A percentile compares a stretch with the other conserved stretches of the same genome.
Conservation (phyloP, 495 filamentous ascomycete genomes). For the Tuber indicum region DNA sequence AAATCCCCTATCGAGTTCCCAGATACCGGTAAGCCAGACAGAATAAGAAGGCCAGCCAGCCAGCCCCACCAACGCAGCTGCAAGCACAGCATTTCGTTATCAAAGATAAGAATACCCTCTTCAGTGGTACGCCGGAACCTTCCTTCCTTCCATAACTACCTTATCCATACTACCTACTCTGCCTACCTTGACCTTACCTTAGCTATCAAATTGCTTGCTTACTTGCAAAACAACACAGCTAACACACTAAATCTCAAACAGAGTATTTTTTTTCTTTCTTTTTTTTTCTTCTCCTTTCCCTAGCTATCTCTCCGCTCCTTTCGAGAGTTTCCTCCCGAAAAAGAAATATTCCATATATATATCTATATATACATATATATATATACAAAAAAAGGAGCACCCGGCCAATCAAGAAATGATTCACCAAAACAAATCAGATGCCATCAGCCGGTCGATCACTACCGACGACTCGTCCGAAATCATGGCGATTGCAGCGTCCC, state of each 20-base stretch:
- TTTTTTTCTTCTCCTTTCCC: not conserved
- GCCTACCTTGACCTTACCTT: not conserved
- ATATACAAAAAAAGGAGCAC: not conserved
- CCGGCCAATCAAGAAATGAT: constrained; percentile 6
- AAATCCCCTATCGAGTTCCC: constrained; percentile 6
- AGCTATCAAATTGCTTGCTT: not conserved
- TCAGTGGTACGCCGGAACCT: constrained; percentile 6
- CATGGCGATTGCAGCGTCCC: constrained; percentile 9
- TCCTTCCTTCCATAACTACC: constrained; percentile 2
- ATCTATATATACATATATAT: not conserved
- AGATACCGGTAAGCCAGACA: constrained; percentile 4
- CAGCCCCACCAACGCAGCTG: constrained; percentile 4
- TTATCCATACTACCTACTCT: not conserved
- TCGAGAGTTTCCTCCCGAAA: not conserved
- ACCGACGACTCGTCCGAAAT: constrained; percentile 5
- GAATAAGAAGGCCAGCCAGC: constrained; percentile 4
- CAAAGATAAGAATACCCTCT: constrained; percentile 5
- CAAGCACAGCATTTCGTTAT: constrained; percentile 5
- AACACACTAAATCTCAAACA: constrained; percentile 1
- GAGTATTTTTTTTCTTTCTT: not conserved
- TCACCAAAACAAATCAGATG: constrained; percentile 1
- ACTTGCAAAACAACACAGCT: constrained; percentile 5
- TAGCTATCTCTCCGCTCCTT: not conserved
- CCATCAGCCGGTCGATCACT: constrained; percentile 5
- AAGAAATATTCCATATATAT: not conserved